Evolutionary conservation across 2,329 filamentous ascomycete species (phyloP).

Genomic region (Diaporthe humulicola): DNA sequence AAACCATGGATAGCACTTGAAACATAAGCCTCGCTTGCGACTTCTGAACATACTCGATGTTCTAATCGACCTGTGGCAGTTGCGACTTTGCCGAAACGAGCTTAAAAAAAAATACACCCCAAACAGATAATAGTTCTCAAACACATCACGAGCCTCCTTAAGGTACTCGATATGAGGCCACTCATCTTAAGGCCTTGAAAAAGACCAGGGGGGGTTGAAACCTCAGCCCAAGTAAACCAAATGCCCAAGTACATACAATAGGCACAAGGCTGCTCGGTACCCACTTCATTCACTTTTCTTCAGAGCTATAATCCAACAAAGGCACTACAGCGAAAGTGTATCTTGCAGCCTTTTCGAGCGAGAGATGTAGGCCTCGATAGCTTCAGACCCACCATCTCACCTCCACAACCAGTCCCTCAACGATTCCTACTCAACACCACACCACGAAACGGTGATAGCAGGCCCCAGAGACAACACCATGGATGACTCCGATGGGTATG

Average conservation of each 20-base stretch:
- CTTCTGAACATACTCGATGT: background rate
- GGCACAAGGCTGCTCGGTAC: background rate
- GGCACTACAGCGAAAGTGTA: background rate
- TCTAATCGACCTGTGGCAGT: background rate
- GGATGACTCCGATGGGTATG: slow-evolving; percentile 1
- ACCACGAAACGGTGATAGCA: background rate
- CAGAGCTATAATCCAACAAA: background rate
- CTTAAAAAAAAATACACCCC: background rate
- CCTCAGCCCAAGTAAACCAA: background rate
- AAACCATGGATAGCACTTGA: background rate
- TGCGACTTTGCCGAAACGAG: background rate
- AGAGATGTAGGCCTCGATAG: too few relatives aligned
- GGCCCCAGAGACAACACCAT: background rate
- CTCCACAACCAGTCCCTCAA: background rate
- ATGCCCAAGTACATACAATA: background rate
- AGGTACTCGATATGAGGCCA: background rate
- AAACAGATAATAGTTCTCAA: too few relatives aligned
- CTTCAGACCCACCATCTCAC: background rate
- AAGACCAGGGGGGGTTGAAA: background rate
- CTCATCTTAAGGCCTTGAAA: background rate
- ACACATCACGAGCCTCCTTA: background rate
- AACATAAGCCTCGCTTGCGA: background rate
- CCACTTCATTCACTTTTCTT: background rate
- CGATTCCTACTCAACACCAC: background rate
- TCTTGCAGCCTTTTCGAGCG: too few relatives aligned